Evolutionary conservation across 805 yeast species (phyloP).

Genomic region (Starmera dryadoides): DNA sequence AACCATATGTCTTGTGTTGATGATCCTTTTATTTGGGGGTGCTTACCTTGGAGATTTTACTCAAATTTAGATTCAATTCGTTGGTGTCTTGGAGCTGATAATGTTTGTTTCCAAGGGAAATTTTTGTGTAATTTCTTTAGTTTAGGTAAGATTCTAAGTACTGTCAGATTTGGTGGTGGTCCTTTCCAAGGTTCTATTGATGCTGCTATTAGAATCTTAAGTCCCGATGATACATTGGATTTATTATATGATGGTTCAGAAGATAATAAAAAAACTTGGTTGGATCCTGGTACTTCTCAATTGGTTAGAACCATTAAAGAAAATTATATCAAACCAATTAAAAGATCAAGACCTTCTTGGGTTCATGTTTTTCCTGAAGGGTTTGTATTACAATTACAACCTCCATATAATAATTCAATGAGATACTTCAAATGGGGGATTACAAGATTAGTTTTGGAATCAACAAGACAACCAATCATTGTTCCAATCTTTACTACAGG

Average conservation of each 20-base stretch:
- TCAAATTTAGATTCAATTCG: conserved; percentile 59
- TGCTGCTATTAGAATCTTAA: conserved; percentile 72
- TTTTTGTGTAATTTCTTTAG: conserved; percentile 59
- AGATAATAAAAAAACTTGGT: conserved; percentile 11
- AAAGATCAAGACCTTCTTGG: conserved; percentile 72
- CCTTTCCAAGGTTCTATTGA: conserved; percentile 89
- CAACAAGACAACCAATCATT: conserved; percentile 76
- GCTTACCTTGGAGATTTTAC: conserved; percentile 66
- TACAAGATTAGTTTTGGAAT: conserved; percentile 73
- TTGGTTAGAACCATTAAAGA: conserved; percentile 12
- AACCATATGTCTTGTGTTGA: conserved; percentile 90
- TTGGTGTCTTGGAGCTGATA: conserved; percentile 94
- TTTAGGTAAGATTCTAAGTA: conserved; percentile 81
- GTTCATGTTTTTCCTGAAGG: conserved; percentile 95
- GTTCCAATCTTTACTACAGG: conserved; percentile 85
- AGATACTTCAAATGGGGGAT: conserved; percentile 96
- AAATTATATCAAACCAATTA: conserved; percentile 45
- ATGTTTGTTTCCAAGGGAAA: conserved; percentile 69
- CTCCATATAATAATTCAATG: conserved; percentile 82
- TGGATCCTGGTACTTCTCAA: conserved; percentile 3
- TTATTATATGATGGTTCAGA: conserved; percentile 29
- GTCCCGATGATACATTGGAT: conserved; percentile 61
- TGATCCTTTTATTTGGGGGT: conserved; percentile 88
- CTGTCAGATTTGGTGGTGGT: conserved; percentile 85
- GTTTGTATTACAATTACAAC: conserved; percentile 75